Evolutionary conservation across 805 yeast species (phyloP), one percentile per base, ranked within the genome.

Genomic region (Metschnikowia noctiluminum): DNA sequence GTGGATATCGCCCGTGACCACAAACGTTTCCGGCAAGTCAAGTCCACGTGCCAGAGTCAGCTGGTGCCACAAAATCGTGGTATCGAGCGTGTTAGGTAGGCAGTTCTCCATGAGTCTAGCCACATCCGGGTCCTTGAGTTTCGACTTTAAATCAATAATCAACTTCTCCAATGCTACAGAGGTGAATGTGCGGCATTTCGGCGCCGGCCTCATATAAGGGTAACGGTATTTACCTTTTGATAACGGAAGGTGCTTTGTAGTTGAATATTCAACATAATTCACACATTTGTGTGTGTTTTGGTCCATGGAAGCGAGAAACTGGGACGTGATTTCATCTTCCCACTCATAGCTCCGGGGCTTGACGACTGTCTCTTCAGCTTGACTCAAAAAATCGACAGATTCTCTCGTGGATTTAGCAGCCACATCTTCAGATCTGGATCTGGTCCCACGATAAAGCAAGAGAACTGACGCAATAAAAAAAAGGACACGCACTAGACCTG

Each of bases 1-100:
- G 63, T 88, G 90, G 48, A 89, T 89, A 61, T 89, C 97, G 9
- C 97, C 97, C 0, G 97, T 89, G 31, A 89, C 92, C 1, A 89
- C 79, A 65, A 89, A 89, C 0, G 95, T 74, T 52, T 82, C 79
- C 0, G 90, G 68, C 11, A 28, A 16, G 11, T 49, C 53, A 14
- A 36, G 26, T 6, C 14, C 55, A 43, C 16, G 53, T 44, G 46
- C 43, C 36, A 12, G 56, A 58, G 14, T 63, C 32, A 46, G 52
- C 38, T 36, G 43, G 63, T 85, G 89, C 88, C 89, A 89, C 46
- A 87, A 70, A 42, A 89, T 80, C 0, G 96, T 89, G 0, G 96
- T 89, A 60, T 89, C 97, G 45, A 89, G 68, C 0, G 97, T 89
- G 62, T 89, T 89, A 7, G 97, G 96, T 49, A 89, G 76, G 39